A percentile compares a stretch with the other conserved stretches of the same genome.
These are phyloP conservation scores for Aspergillus bridgeri DNA, from an alignment of 495 filamentous ascomycete genomes.

Conservation along the genomic window DNA sequence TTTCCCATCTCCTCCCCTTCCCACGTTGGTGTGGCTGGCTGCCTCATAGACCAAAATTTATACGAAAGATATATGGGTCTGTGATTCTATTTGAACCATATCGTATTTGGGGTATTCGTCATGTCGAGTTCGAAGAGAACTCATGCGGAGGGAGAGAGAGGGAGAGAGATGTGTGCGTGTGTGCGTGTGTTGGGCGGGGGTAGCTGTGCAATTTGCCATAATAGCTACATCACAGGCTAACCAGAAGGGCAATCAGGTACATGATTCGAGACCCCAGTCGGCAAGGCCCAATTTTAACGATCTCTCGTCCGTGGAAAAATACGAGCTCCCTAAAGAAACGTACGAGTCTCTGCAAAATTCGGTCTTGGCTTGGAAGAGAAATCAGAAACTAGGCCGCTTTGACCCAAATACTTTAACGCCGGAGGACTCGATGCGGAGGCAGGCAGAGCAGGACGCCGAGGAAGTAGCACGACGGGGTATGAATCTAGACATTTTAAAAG, in stretches of 20 bases:
- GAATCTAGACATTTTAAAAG: constrained; percentile 2
- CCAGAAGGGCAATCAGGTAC: constrained; percentile 51
- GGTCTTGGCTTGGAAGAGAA: constrained; percentile 90
- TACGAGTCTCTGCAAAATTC: constrained; percentile 83
- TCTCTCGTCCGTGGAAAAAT: constrained; percentile 77
- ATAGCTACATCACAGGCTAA: not conserved
- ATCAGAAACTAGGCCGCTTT: constrained; percentile 88
- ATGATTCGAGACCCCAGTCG: constrained; percentile 70
- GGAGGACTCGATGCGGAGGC: constrained; percentile 58
- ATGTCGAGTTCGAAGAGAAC: not conserved
- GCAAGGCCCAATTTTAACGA: constrained; percentile 75
- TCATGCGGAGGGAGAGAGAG: too few relatives aligned
- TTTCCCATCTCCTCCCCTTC: not conserved
- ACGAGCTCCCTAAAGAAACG: constrained; percentile 71
- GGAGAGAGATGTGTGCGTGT: too few relatives aligned
- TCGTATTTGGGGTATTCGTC: too few relatives aligned
- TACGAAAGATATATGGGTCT: not conserved
- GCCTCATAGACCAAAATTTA: not conserved
- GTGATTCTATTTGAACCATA: not conserved
- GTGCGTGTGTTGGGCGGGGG: too few relatives aligned
- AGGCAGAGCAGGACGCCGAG: constrained; percentile 58
- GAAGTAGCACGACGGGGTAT: constrained; percentile 63
- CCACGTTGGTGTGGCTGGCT: not conserved
- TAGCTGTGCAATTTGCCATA: not conserved
- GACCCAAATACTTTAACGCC: constrained; percentile 74